These are phyloP conservation scores for Penicillium crystallinum DNA, from an alignment of 495 filamentous ascomycete species.

Conservation along the genomic window DNA sequence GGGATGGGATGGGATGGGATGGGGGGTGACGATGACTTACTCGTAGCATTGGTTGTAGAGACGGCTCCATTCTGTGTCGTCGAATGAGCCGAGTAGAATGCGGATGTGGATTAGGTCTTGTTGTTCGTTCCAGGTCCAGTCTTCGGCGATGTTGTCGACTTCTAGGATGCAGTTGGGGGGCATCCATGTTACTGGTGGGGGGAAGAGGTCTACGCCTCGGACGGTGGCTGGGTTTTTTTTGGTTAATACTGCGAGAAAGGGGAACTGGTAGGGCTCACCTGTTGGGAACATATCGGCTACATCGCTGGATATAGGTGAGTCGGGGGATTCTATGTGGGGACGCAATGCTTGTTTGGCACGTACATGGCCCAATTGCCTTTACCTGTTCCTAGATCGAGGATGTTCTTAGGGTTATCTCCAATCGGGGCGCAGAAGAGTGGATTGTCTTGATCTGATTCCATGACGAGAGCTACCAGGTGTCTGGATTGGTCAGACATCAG, in stretches of 20 bases:
- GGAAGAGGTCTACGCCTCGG: conserved; percentile 19
- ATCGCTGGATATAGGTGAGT: conserved; percentile 13
- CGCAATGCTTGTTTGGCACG: neutral
- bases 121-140: conserved; percentile 26
- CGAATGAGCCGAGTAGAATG: conserved; percentile 20
- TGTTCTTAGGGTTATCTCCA: conserved; percentile 9
- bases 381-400: conserved; percentile 26
- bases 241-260: neutral
- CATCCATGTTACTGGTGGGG: conserved; percentile 22
- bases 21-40: conserved; percentile 5
- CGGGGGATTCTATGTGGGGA: neutral
- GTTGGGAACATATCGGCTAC: conserved; percentile 20
- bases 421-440: conserved; percentile 13
- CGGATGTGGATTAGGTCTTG: conserved; percentile 32
- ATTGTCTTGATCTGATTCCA: conserved; percentile 14
- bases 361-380: conserved; percentile 28
- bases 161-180: conserved; percentile 30
- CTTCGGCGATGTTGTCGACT: conserved; percentile 24
- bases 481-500: conserved; percentile 1
- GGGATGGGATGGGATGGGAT: neutral
- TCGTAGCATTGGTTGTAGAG: conserved; percentile 27
- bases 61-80: conserved; percentile 19
- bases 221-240: conserved; percentile 13
- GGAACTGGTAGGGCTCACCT: neutral
- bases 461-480: conserved; percentile 13